Evolutionary conservation across 192 early-diverging fungal species (phyloP).

Genomic region (Jimgerdemannia lactiflua): DNA sequence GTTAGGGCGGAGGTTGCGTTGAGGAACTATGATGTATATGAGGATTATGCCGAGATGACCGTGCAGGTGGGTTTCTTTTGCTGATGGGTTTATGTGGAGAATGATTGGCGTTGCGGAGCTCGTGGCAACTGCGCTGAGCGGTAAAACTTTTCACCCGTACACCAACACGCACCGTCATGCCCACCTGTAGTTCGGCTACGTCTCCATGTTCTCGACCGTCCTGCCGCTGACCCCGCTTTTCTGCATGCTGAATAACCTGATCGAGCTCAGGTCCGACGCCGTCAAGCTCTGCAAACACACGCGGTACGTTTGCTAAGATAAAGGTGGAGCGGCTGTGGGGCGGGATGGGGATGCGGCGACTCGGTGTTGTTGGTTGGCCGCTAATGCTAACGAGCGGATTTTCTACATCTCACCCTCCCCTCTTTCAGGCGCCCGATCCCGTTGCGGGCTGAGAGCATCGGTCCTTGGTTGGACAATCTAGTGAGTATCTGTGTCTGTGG

Average conservation of each 20-base stretch:
- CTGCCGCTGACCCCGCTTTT: conserved; percentile 86
- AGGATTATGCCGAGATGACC: conserved; percentile 92
- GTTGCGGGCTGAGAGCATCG: conserved; percentile 26
- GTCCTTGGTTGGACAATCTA: conserved; percentile 35
- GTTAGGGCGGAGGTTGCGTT: conserved; percentile 57
- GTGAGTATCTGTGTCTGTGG: conserved; percentile 3
- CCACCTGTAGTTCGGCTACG: conserved; percentile 71
- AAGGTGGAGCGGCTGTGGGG: neutral
- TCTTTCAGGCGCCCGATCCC: conserved; percentile 29
- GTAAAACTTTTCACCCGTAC: neutral
- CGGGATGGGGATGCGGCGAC: neutral
- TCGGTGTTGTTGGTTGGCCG: neutral
- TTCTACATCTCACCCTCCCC: neutral
- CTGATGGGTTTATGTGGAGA: neutral
- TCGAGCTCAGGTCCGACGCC: conserved; percentile 89
- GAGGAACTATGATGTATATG: conserved; percentile 79
- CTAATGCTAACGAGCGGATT: neutral
- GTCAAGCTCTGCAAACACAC: conserved; percentile 83
- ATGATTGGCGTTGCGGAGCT: neutral
- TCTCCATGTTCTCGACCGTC: conserved; percentile 78
- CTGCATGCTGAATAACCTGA: conserved; percentile 86
- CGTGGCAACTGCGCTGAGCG: no score
- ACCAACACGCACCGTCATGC: neutral
- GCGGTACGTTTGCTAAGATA: conserved; percentile 24
- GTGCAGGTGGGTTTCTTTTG: conserved; percentile 59